Percentiles rank a stretch among this genome's conserved stretches.
Conservation (phyloP, 2,329 filamentous ascomycete genomes). For the Fusarium armeniacum region DNA sequence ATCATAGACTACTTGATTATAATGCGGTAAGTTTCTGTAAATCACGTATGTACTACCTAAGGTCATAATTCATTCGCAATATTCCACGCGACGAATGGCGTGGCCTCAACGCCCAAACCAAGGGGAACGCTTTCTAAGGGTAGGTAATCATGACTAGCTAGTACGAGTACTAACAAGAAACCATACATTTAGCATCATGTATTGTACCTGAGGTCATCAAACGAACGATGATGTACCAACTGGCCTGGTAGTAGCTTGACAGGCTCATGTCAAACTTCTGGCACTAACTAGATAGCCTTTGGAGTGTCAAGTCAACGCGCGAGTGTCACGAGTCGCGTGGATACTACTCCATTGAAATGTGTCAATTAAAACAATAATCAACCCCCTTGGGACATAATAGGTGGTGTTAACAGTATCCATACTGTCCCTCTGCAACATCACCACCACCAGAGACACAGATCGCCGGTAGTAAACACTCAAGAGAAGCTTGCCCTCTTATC, state of each 20-base stretch:
- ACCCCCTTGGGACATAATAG: neutral
- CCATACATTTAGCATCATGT: constrained; percentile 1
- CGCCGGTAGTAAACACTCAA: neutral
- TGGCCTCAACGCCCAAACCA: constrained; percentile 11
- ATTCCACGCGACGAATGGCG: constrained; percentile 34
- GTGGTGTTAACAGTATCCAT: neutral
- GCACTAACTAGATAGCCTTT: neutral
- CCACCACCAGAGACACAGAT: neutral
- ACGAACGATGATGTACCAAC: constrained; percentile 5
- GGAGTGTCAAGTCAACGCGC: neutral
- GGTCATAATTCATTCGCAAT: neutral
- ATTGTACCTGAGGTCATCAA: constrained; percentile 19
- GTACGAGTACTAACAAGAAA: constrained; percentile 35
- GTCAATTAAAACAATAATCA: neutral
- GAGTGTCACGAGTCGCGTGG: constrained; percentile 3
- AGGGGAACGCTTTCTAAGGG: neutral
- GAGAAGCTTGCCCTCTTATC: constrained; percentile 2
- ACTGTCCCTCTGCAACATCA: constrained; percentile 5
- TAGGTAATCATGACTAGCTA: constrained; percentile 34
- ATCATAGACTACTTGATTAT: neutral
- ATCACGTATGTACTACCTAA: neutral
- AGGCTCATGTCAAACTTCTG: constrained; percentile 8
- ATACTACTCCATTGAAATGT: neutral
- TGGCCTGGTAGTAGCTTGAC: neutral
- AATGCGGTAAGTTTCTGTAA: neutral